Conservation (phyloP, 2,329 filamentous ascomycete genomes). For the Leptographium procerum region DNA sequence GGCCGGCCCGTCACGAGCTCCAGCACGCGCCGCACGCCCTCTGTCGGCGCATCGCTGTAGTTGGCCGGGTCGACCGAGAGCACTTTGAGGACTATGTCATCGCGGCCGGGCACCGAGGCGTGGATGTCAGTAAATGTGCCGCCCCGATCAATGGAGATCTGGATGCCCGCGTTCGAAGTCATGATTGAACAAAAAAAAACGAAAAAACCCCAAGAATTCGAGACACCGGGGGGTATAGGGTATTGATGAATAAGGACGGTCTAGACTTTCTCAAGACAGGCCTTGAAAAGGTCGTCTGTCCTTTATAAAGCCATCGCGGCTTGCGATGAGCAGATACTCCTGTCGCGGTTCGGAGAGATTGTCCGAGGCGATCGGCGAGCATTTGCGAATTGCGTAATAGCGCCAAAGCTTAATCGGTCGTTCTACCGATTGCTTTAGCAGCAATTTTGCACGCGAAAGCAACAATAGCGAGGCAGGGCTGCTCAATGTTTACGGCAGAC, state of each 20-base stretch:
- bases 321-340: neutral
- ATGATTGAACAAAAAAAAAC: neutral
- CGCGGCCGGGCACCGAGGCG: constrained; percentile 58
- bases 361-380: neutral
- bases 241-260: neutral
- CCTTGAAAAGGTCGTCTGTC: neutral
- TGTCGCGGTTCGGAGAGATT: neutral
- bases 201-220: too few relatives aligned
- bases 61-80: constrained; percentile 76
- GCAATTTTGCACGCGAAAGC: too few relatives aligned
- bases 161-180: neutral
- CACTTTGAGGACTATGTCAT: constrained; percentile 31
- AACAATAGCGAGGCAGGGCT: too few relatives aligned
- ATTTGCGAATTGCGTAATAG: neutral
- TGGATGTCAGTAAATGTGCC: constrained; percentile 72
- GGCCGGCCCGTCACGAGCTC: constrained; percentile 63
- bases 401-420: neutral
- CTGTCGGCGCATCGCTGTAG: constrained; percentile 81
- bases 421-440: too few relatives aligned
- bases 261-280: neutral
- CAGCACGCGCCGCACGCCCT: constrained; percentile 80
- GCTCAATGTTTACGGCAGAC: too few relatives aligned
- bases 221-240: neutral
- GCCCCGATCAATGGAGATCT: constrained; percentile 65
- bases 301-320: neutral